Percentiles rank a stretch among this genome's conserved stretches.
phyloP scores from a whole-genome alignment of 83 land plant genomes.

The Picea mariana region DNA sequence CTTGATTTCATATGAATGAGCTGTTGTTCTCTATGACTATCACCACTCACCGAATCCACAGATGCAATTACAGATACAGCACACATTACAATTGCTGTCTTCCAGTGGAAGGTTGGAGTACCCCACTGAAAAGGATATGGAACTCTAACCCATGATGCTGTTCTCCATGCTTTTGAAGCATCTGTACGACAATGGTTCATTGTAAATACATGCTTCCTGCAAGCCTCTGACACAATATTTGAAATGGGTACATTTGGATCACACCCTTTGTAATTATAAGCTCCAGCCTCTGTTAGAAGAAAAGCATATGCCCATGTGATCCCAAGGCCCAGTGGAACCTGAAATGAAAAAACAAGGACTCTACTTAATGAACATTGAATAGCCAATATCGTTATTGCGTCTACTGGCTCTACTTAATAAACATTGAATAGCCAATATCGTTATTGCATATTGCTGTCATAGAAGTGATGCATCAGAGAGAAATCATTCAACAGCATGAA shows the following conservation, averaged over 20 bases:
- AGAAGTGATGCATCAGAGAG: constrained; percentile 1
- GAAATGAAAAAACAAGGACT: constrained; percentile 16
- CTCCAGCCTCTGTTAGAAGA: constrained; percentile 88
- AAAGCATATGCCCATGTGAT: constrained; percentile 93
- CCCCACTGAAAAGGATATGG: constrained; percentile 99
- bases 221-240: constrained; percentile 59
- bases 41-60: constrained; percentile 86
- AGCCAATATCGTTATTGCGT: neutral
- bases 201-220: constrained; percentile 65
- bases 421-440: neutral
- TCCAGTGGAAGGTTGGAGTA: constrained; percentile 74
- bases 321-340: constrained; percentile 88
- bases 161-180: constrained; percentile 75
- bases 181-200: constrained; percentile 95
- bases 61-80: constrained; percentile 79
- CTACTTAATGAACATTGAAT: neutral
- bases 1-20: neutral
- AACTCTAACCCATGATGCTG: constrained; percentile 87
- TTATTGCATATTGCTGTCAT: neutral
- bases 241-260: constrained; percentile 64
- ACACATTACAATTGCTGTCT: constrained; percentile 73
- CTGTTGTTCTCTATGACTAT: neutral
- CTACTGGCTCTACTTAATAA: neutral
- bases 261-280: constrained; percentile 85
- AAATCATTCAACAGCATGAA: neutral